A percentile compares a stretch with the other conserved stretches of the same genome.
Evolutionary conservation across 1,284 basidiomycete genomes (phyloP).

Genomic region (Phenoliferia sp.): DNA sequence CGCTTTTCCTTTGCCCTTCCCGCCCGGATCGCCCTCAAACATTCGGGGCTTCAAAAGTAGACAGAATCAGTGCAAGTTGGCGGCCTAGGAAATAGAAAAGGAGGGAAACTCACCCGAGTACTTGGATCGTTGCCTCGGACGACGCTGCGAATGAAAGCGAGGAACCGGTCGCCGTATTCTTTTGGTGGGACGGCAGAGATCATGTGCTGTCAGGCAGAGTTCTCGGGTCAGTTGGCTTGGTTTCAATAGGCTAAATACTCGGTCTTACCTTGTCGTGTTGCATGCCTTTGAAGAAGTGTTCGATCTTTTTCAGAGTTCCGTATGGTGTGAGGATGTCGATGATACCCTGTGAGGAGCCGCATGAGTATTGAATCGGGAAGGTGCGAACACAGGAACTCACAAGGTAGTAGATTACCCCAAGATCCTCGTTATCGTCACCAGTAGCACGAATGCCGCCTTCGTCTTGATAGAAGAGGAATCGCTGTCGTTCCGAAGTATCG

Average conservation of each 20-base stretch:
- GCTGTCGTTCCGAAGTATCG: constrained; percentile 67
- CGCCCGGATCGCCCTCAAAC: background rate
- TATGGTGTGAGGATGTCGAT: constrained; percentile 95
- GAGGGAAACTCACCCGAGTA: background rate
- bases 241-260: background rate
- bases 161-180: constrained; percentile 79
- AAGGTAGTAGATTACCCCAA: constrained; percentile 81
- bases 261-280: constrained; percentile 72
- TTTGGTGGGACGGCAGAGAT: constrained; percentile 83
- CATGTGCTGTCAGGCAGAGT: constrained; percentile 59
- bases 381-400: constrained; percentile 31
- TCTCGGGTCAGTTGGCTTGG: background rate
- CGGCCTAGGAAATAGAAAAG: background rate
- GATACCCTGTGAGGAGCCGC: constrained; percentile 60
- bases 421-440: constrained; percentile 68
- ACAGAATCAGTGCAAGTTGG: background rate
- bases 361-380: background rate
- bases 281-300: constrained; percentile 89
- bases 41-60: background rate
- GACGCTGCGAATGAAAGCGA: background rate
- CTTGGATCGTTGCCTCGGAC: background rate
- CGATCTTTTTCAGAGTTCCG: constrained; percentile 68
- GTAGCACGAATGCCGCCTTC: constrained; percentile 91
- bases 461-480: constrained; percentile 93
- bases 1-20: background rate